Percentiles rank a stretch among this genome's conserved stretches.
phyloP scores from a whole-genome alignment of 2,329 filamentous ascomycete genomes.

The Penicillium oxalicum region DNA sequence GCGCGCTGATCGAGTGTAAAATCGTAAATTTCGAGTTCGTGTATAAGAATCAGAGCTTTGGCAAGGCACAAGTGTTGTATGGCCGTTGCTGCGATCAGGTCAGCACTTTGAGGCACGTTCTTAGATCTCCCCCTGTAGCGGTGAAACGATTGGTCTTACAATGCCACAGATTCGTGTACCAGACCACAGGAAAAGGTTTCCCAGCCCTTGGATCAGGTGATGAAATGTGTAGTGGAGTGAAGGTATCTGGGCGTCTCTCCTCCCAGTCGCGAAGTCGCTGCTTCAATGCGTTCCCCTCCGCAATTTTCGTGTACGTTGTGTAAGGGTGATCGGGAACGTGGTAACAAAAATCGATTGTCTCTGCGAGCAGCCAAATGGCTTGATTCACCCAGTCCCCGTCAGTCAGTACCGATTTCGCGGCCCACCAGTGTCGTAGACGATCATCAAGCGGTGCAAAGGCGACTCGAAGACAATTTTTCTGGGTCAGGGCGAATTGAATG shows the following conservation, averaged over 20 bases:
- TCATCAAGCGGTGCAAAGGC: slow-evolving; percentile 29
- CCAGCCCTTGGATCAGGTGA: slow-evolving; percentile 21
- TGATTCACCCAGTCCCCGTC: slow-evolving; percentile 31
- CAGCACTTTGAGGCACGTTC: not conserved
- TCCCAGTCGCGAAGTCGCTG: slow-evolving; percentile 27
- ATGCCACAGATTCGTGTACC: slow-evolving; percentile 29
- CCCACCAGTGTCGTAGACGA: slow-evolving; percentile 25
- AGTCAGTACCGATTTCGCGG: slow-evolving; percentile 17
- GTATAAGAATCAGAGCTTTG: slow-evolving; percentile 27
- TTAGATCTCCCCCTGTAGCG: not conserved
- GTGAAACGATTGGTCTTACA: slow-evolving; percentile 17
- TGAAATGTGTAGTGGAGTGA: slow-evolving; percentile 28
- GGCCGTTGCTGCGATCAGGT: slow-evolving; percentile 22
- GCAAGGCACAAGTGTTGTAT: slow-evolving; percentile 31
- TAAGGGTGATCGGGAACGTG: slow-evolving; percentile 17
- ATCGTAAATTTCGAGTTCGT: slow-evolving; percentile 15
- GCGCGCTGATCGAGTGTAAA: slow-evolving; percentile 12
- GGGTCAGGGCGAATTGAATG: slow-evolving; percentile 30
- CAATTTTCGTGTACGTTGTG: slow-evolving; percentile 12
- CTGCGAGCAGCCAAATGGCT: slow-evolving; percentile 31
- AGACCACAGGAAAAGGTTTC: slow-evolving; percentile 30
- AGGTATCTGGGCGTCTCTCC: slow-evolving; percentile 20
- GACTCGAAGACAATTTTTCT: slow-evolving; percentile 28
- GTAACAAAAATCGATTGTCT: slow-evolving; percentile 31
- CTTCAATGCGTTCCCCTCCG: slow-evolving; percentile 18